phyloP scores from a whole-genome alignment of 2,329 filamentous ascomycete species.

The Cryphonectria parasitica region DNA sequence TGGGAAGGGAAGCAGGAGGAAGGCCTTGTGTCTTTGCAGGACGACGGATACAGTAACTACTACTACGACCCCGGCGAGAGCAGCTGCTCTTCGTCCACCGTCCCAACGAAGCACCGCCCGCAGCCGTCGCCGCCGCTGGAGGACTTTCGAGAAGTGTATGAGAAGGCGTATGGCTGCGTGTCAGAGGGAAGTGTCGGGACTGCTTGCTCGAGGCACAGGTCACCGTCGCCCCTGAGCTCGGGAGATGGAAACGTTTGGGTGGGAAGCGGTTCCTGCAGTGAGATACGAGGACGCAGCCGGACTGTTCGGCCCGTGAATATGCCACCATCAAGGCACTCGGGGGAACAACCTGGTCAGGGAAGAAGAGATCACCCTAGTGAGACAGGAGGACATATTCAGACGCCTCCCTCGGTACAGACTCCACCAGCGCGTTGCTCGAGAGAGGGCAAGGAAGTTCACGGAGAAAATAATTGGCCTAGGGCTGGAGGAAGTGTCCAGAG shows the following conservation, averaged over 20 bases:
- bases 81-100: neutral
- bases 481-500: neutral
- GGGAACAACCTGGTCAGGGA: neutral
- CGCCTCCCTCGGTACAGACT: too few species aligned
- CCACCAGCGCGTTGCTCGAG: too few species aligned
- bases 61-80: neutral
- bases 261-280: neutral
- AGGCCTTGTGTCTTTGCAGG: too few species aligned
- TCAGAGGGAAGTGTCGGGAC: neutral
- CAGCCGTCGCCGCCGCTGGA: neutral
- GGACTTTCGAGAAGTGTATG: neutral
- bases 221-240: neutral
- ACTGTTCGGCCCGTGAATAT: neutral
- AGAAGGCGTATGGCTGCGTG: neutral
- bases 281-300: neutral
- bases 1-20: neutral
- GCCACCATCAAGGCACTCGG: neutral
- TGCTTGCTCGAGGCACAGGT: neutral
- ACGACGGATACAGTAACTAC: neutral
- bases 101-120: too few species aligned
- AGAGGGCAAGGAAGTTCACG: too few species aligned
- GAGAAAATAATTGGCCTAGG: neutral
- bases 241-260: neutral
- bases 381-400: too few species aligned
- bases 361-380: too few species aligned